Conservation (phyloP, 306 rosid species). For the Acacia crassicarpa region DNA sequence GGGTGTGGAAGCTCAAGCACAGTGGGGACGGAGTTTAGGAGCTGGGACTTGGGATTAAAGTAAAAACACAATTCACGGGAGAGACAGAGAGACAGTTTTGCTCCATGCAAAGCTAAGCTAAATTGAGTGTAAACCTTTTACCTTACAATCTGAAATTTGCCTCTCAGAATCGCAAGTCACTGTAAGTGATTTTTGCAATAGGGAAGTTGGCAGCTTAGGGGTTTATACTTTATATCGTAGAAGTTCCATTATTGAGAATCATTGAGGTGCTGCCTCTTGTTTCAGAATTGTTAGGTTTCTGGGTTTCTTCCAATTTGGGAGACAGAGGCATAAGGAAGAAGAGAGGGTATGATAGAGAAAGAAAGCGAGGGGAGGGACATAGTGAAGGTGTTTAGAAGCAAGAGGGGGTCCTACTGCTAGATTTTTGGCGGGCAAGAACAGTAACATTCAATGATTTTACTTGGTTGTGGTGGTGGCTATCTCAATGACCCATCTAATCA, state of each 20-base stretch:
- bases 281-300: constrained; percentile 21
- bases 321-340: constrained; percentile 8
- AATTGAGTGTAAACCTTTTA: constrained; percentile 9
- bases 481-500: constrained; percentile 56
- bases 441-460: constrained; percentile 65
- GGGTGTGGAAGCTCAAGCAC: neutral
- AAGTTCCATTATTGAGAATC: constrained; percentile 31
- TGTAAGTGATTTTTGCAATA: constrained; percentile 31
- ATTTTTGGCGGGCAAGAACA: constrained; percentile 63
- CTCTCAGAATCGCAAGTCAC: constrained; percentile 16
- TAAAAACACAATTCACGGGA: neutral
- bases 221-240: constrained; percentile 3
- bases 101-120: constrained; percentile 35
- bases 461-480: constrained; percentile 45
- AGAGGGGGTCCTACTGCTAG: constrained; percentile 57
- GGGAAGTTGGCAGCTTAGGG: constrained; percentile 8
- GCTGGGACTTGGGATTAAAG: neutral
- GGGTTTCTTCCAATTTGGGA: constrained; percentile 22
- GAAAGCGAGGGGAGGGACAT: constrained; percentile 12
- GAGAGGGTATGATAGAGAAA: constrained; percentile 13
- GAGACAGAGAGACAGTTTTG: constrained; percentile 20
- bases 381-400: constrained; percentile 38
- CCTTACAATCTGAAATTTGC: constrained; percentile 21
- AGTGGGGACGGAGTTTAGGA: constrained; percentile 17
- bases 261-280: constrained; percentile 25